Evolutionary conservation across 2,329 filamentous ascomycete species (phyloP).

Genomic region (Fusarium keratoplasticum): DNA sequence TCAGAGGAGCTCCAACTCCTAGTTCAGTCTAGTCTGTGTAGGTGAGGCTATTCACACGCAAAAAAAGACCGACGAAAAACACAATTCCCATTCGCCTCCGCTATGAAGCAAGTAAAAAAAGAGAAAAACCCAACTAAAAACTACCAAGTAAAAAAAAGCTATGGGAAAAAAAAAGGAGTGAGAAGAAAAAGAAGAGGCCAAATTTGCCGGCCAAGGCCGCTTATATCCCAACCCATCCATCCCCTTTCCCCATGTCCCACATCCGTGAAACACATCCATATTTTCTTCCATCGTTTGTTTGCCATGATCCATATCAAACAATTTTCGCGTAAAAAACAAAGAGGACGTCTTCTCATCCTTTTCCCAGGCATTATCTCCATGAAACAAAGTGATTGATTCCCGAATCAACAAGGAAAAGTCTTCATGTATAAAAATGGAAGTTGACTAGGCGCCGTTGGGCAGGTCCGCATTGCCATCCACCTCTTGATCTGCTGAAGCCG

Average conservation of each 20-base stretch:
- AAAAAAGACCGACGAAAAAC: conserved; percentile 24
- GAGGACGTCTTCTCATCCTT: not conserved
- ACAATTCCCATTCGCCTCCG: conserved; percentile 48
- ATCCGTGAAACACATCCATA: conserved; percentile 14
- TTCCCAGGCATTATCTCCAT: conserved; percentile 38
- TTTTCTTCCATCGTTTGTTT: conserved; percentile 9
- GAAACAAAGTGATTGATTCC: conserved; percentile 15
- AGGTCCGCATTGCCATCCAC: conserved; percentile 10
- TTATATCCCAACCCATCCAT: conserved; percentile 11
- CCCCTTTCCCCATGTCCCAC: conserved; percentile 11
- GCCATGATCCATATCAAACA: conserved; percentile 15
- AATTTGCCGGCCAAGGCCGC: conserved; percentile 7
- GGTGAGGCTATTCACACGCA: not conserved
- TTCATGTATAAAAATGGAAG: conserved; percentile 1
- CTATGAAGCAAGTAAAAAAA: conserved; percentile 46
- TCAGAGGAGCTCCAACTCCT: not conserved
- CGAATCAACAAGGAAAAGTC: not conserved
- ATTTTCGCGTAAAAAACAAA: conserved; percentile 24
- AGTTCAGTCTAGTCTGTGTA: not conserved
- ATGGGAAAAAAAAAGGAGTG: conserved; percentile 34
- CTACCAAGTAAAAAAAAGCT: conserved; percentile 33
- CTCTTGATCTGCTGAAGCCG: not conserved
- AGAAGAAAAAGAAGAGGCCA: conserved; percentile 5
- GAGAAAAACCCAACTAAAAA: conserved; percentile 28
- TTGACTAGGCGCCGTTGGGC: conserved; percentile 33